A percentile compares a stretch with the other conserved stretches of the same genome.
phyloP scores from a whole-genome alignment of 2,329 filamentous ascomycete species.

The Helminthosporium solani region DNA sequence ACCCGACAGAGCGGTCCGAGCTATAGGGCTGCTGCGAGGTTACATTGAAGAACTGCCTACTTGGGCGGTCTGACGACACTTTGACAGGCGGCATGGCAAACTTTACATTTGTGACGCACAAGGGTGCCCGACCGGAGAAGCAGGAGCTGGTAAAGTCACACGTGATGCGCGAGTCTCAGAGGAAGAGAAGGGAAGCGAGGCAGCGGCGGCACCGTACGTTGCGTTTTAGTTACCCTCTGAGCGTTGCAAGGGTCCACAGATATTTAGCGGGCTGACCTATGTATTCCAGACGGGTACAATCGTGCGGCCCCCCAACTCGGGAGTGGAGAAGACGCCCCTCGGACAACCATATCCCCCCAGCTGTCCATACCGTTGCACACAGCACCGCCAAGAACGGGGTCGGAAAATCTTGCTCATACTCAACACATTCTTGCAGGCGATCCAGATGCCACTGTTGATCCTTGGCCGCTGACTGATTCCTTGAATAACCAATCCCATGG shows the following conservation, averaged over 20 bases:
- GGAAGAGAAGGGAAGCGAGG: slow-evolving; percentile 17
- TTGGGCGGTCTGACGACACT: neutral
- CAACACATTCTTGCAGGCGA: neutral
- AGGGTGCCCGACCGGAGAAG: slow-evolving; percentile 18
- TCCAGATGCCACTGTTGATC: neutral
- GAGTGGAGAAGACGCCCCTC: neutral
- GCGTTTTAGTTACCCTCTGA: neutral
- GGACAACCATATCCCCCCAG: neutral
- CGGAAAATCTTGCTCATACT: neutral
- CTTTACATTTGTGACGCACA: slow-evolving; percentile 22
- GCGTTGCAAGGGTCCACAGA: neutral
- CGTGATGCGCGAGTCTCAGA: slow-evolving; percentile 21
- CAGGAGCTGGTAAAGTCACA: slow-evolving; percentile 20
- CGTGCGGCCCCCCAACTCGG: neutral
- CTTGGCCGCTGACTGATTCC: neutral
- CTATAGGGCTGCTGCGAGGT: neutral
- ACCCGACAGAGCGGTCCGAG: neutral
- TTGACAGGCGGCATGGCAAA: slow-evolving; percentile 9
- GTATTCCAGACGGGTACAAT: neutral
- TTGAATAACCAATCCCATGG: neutral
- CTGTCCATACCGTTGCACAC: neutral
- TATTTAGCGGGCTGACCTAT: neutral
- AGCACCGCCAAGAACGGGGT: neutral
- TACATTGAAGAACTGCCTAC: neutral
- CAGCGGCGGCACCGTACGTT: slow-evolving; percentile 3